Conservation (phyloP, 352 stramenopile species). For the Phytopythium kandeliae region DNA sequence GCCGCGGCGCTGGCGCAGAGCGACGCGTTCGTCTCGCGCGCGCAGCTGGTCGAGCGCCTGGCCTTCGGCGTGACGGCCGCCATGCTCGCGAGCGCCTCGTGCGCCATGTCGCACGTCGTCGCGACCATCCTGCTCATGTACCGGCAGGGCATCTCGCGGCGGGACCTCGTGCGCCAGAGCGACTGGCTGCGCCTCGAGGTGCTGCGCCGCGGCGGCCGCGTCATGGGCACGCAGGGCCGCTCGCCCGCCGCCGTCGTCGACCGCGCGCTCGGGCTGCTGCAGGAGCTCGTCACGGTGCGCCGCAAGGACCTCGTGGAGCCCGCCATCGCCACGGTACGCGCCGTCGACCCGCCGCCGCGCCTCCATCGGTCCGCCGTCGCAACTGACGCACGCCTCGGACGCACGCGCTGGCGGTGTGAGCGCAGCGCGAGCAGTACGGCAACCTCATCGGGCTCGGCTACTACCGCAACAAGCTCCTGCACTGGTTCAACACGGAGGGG, state of each 20-base stretch:
- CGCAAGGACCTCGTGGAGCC: slow-evolving; percentile 78
- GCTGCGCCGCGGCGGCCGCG: slow-evolving; percentile 54
- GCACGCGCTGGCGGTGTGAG: too few species aligned
- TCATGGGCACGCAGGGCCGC: slow-evolving; percentile 65
- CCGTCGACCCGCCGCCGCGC: too few species aligned
- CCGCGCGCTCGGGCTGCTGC: slow-evolving; percentile 54
- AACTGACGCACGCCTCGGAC: too few species aligned
- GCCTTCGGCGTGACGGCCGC: slow-evolving; percentile 72
- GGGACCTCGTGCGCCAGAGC: slow-evolving; percentile 64
- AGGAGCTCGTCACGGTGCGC: slow-evolving; percentile 59
- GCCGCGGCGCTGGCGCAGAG: slow-evolving; percentile 14
- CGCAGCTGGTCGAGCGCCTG: slow-evolving; percentile 47
- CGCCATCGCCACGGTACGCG: slow-evolving; percentile 64
- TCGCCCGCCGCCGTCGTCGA: slow-evolving; percentile 63
- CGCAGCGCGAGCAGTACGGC: slow-evolving; percentile 67
- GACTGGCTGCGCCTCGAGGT: slow-evolving; percentile 75
- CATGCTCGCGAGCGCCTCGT: slow-evolving; percentile 63
- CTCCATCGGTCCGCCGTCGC: too few species aligned
- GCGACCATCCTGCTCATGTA: slow-evolving; percentile 74
- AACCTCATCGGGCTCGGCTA: slow-evolving; percentile 87
- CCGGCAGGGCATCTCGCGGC: slow-evolving; percentile 67
- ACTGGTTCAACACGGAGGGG: slow-evolving; percentile 82
- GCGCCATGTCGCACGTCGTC: slow-evolving; percentile 68
- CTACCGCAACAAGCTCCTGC: slow-evolving; percentile 85
- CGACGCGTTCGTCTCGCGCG: slow-evolving; percentile 27